phyloP scores from a whole-genome alignment of 2,329 filamentous ascomycete genomes.

The Colletotrichum orchidophilum region DNA sequence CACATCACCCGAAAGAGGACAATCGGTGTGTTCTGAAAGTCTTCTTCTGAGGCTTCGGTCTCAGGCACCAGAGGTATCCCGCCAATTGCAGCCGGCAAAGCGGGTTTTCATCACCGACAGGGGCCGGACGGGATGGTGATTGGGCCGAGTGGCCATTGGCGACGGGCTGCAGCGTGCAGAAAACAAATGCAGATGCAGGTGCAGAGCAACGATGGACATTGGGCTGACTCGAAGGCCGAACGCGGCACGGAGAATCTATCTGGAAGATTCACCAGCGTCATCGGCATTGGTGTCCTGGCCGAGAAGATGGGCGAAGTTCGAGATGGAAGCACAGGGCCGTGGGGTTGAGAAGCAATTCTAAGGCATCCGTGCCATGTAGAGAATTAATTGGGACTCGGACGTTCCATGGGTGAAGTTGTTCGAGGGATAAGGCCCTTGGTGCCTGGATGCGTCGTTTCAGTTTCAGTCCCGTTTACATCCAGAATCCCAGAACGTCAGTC shows the following conservation, averaged over 20 bases:
- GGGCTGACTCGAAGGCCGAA: not conserved
- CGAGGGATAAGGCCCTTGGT: slow-evolving; percentile 12
- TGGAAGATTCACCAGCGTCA: not conserved
- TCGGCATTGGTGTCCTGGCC: not conserved
- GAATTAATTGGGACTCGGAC: slow-evolving; percentile 29
- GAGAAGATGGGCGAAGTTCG: not conserved
- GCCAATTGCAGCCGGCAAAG: slow-evolving; percentile 9
- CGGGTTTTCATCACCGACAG: slow-evolving; percentile 1
- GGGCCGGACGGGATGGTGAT: slow-evolving; percentile 1
- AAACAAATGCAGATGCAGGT: slow-evolving; percentile 11
- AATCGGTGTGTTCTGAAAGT: not conserved
- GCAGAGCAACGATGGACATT: slow-evolving; percentile 9
- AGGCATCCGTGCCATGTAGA: slow-evolving; percentile 5
- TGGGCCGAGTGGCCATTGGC: slow-evolving; percentile 11
- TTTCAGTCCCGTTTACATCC: slow-evolving; percentile 16
- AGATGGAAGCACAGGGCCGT: not conserved
- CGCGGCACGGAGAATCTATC: not conserved
- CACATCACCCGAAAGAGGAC: slow-evolving; percentile 9
- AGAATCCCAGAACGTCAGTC: not conserved
- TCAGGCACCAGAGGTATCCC: not conserved
- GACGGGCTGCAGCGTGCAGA: not conserved
- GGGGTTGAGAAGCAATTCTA: not conserved
- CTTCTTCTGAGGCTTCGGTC: slow-evolving; percentile 11
- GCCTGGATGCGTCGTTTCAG: slow-evolving; percentile 15
- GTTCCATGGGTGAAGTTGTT: not conserved